Conservation (phyloP, 2,329 filamentous ascomycete species). For the Penicillium sp. region DNA sequence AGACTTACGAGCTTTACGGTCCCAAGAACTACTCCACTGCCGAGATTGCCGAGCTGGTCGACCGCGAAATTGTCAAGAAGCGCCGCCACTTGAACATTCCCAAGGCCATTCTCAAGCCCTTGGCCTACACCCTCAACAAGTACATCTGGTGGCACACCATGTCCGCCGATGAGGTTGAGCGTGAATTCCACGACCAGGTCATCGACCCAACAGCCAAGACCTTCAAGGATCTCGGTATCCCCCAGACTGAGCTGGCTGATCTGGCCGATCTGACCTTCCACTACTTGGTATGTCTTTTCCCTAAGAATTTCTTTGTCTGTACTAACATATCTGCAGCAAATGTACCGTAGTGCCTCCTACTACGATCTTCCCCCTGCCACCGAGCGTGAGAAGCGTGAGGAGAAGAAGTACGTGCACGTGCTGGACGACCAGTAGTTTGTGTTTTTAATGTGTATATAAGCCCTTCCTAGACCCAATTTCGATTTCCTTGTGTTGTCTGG, state of each 20-base stretch:
- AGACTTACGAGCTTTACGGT: slow-evolving; percentile 94
- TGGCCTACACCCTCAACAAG: slow-evolving; percentile 74
- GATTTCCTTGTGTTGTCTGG: slow-evolving; percentile 34
- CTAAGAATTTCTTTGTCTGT: not conserved
- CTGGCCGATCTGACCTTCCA: slow-evolving; percentile 86
- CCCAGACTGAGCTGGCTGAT: slow-evolving; percentile 68
- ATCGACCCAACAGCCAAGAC: slow-evolving; percentile 93
- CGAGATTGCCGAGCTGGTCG: slow-evolving; percentile 83
- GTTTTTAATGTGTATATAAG: slow-evolving; percentile 44
- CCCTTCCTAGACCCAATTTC: slow-evolving; percentile 35
- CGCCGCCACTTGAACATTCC: slow-evolving; percentile 90
- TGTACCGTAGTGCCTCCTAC: slow-evolving; percentile 82
- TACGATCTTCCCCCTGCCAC: slow-evolving; percentile 94
- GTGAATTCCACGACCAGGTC: slow-evolving; percentile 87
- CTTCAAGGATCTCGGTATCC: slow-evolving; percentile 85
- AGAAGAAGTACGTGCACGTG: slow-evolving; percentile 96
- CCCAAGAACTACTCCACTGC: slow-evolving; percentile 88
- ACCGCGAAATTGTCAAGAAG: slow-evolving; percentile 88
- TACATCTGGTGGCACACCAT: slow-evolving; percentile 84
- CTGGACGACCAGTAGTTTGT: slow-evolving; percentile 72
- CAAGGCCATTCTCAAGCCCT: slow-evolving; percentile 73
- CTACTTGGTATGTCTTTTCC: slow-evolving; percentile 72
- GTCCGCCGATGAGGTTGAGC: slow-evolving; percentile 82
- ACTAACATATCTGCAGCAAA: slow-evolving; percentile 61
- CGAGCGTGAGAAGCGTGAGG: slow-evolving; percentile 89